phyloP scores from a whole-genome alignment of 768 basidiomycete species.

The Serendipita indica region DNA sequence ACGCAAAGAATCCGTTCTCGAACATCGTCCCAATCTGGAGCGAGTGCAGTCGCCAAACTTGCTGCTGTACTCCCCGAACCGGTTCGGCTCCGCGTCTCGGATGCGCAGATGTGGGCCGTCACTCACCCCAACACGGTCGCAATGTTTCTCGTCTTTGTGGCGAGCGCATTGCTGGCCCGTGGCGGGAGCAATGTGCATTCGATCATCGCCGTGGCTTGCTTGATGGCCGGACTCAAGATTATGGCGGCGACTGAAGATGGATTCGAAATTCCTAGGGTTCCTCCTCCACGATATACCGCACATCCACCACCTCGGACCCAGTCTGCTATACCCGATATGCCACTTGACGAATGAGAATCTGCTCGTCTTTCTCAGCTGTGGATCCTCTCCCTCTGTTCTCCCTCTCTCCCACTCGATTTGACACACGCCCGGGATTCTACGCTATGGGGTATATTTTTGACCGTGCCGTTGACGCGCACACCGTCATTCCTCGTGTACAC shows the following conservation, averaged over 20 bases:
- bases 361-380: too few species aligned
- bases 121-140: slow-evolving; percentile 7
- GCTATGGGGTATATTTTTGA: too few species aligned
- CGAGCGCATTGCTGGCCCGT: slow-evolving; percentile 1
- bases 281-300: not conserved
- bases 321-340: not conserved
- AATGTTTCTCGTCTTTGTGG: not conserved
- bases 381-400: not conserved
- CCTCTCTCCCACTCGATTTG: not conserved
- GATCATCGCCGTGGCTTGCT: not conserved
- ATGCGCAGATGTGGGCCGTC: slow-evolving; percentile 5
- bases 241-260: slow-evolving; percentile 8
- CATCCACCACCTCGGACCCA: not conserved
- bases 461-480: too few species aligned
- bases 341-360: slow-evolving; percentile 4
- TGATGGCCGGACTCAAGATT: slow-evolving; percentile 6
- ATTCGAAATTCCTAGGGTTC: slow-evolving; percentile 7
- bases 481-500: too few species aligned
- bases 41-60: not conserved
- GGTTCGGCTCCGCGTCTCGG: not conserved
- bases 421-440: too few species aligned
- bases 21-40: too few species aligned
- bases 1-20: too few species aligned
- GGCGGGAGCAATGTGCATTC: not conserved
- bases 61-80: not conserved